Evolutionary conservation across 1,139 yeast species (phyloP).

Genomic region (Pichia sp.): DNA sequence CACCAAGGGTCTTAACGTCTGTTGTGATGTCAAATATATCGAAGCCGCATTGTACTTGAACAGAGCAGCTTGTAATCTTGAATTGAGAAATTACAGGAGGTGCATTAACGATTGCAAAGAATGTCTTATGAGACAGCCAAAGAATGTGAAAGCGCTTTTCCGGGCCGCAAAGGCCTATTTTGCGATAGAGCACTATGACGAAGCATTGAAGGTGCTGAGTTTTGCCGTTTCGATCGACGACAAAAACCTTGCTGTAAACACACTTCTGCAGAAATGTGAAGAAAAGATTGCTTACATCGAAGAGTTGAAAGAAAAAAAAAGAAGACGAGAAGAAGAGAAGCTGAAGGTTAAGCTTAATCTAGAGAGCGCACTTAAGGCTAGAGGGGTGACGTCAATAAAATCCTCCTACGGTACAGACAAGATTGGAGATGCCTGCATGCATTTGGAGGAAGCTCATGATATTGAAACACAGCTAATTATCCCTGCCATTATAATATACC

Average conservation of each 20-base stretch:
- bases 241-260: constrained; percentile 50
- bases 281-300: constrained; percentile 34
- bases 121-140: constrained; percentile 62
- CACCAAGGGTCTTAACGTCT: constrained; percentile 72
- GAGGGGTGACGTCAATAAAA: constrained; percentile 48
- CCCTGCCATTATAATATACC: constrained; percentile 80
- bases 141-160: constrained; percentile 76
- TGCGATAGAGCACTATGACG: constrained; percentile 62
- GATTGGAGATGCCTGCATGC: constrained; percentile 44
- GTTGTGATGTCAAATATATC: constrained; percentile 51
- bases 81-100: constrained; percentile 73
- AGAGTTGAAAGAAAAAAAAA: constrained; percentile 26
- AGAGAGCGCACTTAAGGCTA: constrained; percentile 49
- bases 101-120: constrained; percentile 84
- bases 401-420: constrained; percentile 50
- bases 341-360: constrained; percentile 38
- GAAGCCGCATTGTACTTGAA: constrained; percentile 66
- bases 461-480: constrained; percentile 73
- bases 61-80: constrained; percentile 89
- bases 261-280: constrained; percentile 39
- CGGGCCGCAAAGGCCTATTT: constrained; percentile 81
- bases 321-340: constrained; percentile 28
- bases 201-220: constrained; percentile 60
- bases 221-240: constrained; percentile 63
- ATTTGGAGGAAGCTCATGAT: constrained; percentile 67